Conservation (phyloP, 1,284 basidiomycete genomes). For the Exobasidium cylindrosporum region DNA sequence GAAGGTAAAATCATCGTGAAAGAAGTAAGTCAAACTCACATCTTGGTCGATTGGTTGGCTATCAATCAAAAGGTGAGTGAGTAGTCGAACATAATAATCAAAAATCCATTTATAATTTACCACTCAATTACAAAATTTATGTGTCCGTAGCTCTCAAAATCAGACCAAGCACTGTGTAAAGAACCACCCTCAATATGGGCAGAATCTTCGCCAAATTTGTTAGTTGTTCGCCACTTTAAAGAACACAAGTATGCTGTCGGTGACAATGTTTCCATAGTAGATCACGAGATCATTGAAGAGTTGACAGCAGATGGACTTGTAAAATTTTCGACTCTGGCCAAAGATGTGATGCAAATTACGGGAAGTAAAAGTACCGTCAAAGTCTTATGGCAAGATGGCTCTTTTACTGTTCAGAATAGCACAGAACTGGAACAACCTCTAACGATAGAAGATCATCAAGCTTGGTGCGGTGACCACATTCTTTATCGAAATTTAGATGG, state of each 20-base stretch:
- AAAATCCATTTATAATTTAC: too few species aligned
- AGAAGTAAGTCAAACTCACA: slow-evolving; percentile 71
- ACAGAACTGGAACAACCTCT: slow-evolving; percentile 74
- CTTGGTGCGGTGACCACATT: slow-evolving; percentile 76
- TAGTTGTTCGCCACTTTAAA: neutral
- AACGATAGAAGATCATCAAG: slow-evolving; percentile 56
- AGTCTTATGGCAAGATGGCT: slow-evolving; percentile 87
- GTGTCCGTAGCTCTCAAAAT: too few species aligned
- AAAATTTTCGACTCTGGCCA: too few species aligned
- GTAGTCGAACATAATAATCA: slow-evolving; percentile 28
- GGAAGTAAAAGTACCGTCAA: slow-evolving; percentile 69
- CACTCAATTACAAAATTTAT: too few species aligned
- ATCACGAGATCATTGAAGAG: slow-evolving; percentile 23
- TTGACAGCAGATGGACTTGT: slow-evolving; percentile 23
- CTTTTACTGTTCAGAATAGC: slow-evolving; percentile 63
- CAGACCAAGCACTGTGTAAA: too few species aligned
- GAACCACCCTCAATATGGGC: too few species aligned
- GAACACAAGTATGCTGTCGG: slow-evolving; percentile 44
- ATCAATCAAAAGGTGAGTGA: slow-evolving; percentile 70
- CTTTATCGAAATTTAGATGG: slow-evolving; percentile 76
- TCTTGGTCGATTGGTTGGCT: slow-evolving; percentile 82
- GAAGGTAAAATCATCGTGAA: slow-evolving; percentile 58
- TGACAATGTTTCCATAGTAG: slow-evolving; percentile 52
- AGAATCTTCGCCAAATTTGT: slow-evolving; percentile 25
- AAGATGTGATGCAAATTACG: slow-evolving; percentile 58